Evolutionary conservation across 345 rosid species (phyloP).

Genomic region (Eucalyptus erythrocorys): DNA sequence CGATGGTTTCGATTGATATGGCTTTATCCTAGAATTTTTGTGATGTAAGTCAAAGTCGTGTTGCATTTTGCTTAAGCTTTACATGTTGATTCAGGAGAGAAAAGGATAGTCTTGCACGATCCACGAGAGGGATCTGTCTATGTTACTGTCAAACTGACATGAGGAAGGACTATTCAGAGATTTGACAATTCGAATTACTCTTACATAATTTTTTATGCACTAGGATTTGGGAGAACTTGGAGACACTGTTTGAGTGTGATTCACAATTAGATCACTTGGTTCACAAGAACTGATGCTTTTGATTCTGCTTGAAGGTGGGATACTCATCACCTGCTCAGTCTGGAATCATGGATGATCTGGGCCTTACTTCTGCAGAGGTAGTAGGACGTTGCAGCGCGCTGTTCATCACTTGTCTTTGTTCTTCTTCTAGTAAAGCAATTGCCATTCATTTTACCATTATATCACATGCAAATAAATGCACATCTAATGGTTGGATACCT

Average conservation of each 20-base stretch:
- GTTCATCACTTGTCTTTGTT: background rate
- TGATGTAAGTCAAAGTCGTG: background rate
- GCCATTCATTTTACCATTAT: background rate
- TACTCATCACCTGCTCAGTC: slow-evolving; percentile 83
- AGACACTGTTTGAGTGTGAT: background rate
- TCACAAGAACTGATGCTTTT: background rate
- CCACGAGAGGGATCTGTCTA: background rate
- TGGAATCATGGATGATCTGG: slow-evolving; percentile 55
- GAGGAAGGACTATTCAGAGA: background rate
- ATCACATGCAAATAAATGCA: background rate
- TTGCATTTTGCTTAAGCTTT: background rate
- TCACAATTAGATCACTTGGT: background rate
- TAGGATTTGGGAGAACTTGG: background rate
- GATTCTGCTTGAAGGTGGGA: slow-evolving; percentile 38
- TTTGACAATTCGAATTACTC: background rate
- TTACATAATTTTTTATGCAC: background rate
- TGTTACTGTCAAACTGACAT: background rate
- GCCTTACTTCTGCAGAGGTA: slow-evolving; percentile 61
- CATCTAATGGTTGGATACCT: background rate
- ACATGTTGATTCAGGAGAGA: background rate
- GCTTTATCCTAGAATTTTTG: background rate
- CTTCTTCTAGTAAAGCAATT: background rate
- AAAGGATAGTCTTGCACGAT: background rate
- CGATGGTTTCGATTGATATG: background rate
- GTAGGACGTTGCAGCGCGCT: background rate